Base-by-base conservation (phyloP, 192 early-diverging fungal genomes). In the Rhizoclosmatium sp. region DNA sequence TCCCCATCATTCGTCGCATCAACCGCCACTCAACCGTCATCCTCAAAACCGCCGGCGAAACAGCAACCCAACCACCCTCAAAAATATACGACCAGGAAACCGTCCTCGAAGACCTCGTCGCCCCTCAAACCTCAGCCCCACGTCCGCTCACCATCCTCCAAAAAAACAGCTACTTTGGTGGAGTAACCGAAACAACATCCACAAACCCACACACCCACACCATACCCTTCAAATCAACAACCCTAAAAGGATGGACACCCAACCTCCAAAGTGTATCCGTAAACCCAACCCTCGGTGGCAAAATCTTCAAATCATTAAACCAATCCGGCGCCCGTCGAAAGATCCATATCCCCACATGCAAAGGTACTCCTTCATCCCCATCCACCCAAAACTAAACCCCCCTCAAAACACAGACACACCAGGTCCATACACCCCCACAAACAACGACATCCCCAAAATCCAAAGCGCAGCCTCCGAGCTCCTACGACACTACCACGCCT, bases 11-110 rank as follows among this genome's bases (percentile, higher is more conserved):
- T 69, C 82, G 95, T 59, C 82, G 93, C 40, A 95, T 96, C 79
- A 99, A 99, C 78, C 91, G 94, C 59, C 96, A 97, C 71, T 94
- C 95, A 2, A 89, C 92, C 80, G 84, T 92, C 4, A 93, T 98
- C 2, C 80, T 99, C 9, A 89, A 93, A 59, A 75, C 54, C 70
- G 5, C 70, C 65, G 23, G 45, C 10, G 70, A 83, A 85, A 71
- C 80, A 72, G 62, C 70, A 67, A 66, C 49, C 61, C n/a, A 47
- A 64, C 62, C 65, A 47, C 51, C 68, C 41, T 59, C 79, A 4
- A 64, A 66, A 21, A 31, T 79, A 14, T 79, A 60, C 60, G 19
- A 58, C 48, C 9, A 87, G 1, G 89, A 93, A 1, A 93, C 93
- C 4, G 69, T 89, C 14, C 78, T 97, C 40, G 85, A 91, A 16